Percentiles rank a stretch among this genome's conserved stretches.
Evolutionary conservation across 306 rosid genomes (phyloP).

Genomic region (Castanospermum australe): DNA sequence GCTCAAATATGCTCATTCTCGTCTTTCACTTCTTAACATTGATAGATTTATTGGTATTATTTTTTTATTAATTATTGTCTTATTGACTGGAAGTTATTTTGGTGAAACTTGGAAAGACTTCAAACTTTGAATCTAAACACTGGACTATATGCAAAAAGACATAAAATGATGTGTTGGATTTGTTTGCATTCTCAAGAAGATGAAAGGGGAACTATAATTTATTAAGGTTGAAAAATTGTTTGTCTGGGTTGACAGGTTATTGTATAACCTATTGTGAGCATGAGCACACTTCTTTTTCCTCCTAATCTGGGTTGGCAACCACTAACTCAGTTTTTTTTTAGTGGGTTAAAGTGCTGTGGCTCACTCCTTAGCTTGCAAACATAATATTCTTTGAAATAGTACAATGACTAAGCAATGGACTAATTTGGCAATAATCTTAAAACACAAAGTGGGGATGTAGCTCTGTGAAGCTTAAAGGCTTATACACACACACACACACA

Average conservation of each 20-base stretch:
- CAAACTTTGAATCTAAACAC: not conserved
- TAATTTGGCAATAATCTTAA: not conserved
- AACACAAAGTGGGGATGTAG: not conserved
- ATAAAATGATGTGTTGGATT: not conserved
- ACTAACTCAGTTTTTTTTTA: slow-evolving; percentile 14
- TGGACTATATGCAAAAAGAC: not conserved
- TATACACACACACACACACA: not conserved
- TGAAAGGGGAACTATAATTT: not conserved
- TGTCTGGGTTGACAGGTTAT: not conserved
- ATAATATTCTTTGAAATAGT: slow-evolving; percentile 20
- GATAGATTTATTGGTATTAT: not conserved
- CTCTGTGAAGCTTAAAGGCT: slow-evolving; percentile 1
- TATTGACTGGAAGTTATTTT: not conserved
- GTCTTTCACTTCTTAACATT: slow-evolving; percentile 13
- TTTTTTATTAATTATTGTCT: not conserved
- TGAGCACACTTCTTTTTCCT: not conserved
- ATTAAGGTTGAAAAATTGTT: not conserved
- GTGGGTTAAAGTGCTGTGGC: not conserved
- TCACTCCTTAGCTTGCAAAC: slow-evolving; percentile 13
- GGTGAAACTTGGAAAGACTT: not conserved
- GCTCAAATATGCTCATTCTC: slow-evolving; percentile 1
- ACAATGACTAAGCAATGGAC: not conserved
- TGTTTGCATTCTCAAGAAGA: slow-evolving; percentile 4
- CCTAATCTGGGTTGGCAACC: not conserved
- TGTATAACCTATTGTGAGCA: not conserved